A percentile compares a stretch with the other conserved stretches of the same genome.
Evolutionary conservation across 805 yeast species (phyloP).

Genomic region (Blastobotrys mokoenaii): DNA sequence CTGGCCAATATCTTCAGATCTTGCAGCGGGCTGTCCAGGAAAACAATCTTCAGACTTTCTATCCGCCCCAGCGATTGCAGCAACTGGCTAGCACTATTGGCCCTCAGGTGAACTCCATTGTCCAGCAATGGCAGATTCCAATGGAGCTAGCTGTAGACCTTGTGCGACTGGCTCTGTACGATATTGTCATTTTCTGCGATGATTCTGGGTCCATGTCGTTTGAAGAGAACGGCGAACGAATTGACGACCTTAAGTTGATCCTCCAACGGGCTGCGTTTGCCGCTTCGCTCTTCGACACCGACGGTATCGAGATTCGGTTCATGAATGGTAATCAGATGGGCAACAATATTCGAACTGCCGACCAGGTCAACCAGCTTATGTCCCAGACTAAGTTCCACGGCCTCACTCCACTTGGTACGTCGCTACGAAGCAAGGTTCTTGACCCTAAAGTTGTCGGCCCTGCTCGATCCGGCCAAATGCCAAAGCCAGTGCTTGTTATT

Average conservation of each 20-base stretch:
- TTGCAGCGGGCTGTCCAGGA: conserved; percentile 22
- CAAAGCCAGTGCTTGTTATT: conserved; percentile 25
- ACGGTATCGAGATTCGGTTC: conserved; percentile 27
- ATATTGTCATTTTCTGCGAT: conserved; percentile 24
- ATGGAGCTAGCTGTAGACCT: conserved; percentile 24
- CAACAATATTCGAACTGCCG: conserved; percentile 19
- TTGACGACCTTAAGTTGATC: conserved; percentile 26
- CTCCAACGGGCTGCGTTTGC: conserved; percentile 23
- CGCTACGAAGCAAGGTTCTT: conserved; percentile 19
- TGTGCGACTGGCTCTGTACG: conserved; percentile 25
- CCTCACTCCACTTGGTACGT: conserved; percentile 24
- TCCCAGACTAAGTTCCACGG: conserved; percentile 21
- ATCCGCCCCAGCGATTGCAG: conserved; percentile 25
- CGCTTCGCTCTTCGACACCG: conserved; percentile 24
- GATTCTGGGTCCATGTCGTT: conserved; percentile 29
- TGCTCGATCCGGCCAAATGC: conserved; percentile 15
- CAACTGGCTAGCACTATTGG: conserved; percentile 19
- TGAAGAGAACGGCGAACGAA: conserved; percentile 27
- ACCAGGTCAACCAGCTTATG: conserved; percentile 19
- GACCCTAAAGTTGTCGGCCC: conserved; percentile 24
- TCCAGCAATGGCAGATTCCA: conserved; percentile 24
- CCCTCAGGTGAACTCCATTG: conserved; percentile 15
- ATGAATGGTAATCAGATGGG: conserved; percentile 22
- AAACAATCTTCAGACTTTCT: conserved; percentile 22
- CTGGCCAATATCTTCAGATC: conserved; percentile 12